phyloP scores from a whole-genome alignment of 2,329 filamentous ascomycete species.

The Rutstroemia sp. region DNA sequence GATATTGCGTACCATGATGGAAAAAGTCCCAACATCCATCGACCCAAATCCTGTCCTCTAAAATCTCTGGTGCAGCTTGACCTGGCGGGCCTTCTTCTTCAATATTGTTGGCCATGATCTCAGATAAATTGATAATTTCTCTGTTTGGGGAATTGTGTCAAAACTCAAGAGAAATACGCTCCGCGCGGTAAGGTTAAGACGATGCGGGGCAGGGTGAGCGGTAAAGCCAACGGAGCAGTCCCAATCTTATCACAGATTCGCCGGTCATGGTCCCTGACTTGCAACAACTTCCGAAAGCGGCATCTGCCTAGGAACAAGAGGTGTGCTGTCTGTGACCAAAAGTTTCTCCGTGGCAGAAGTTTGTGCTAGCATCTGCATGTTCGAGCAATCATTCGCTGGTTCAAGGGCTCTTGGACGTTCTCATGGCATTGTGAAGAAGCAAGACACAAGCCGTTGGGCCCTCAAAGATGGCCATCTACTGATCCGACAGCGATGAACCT shows the following conservation, averaged over 20 bases:
- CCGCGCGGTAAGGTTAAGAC: not conserved
- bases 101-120: constrained; percentile 9
- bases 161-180: not conserved
- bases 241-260: not conserved
- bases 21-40: constrained; percentile 99
- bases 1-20: constrained; percentile 67
- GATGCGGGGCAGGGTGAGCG: not conserved
- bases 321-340: not conserved
- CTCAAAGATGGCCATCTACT: too few relatives aligned
- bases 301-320: not conserved
- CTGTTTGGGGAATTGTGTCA: not conserved
- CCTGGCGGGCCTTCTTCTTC: constrained; percentile 23
- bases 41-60: constrained; percentile 81
- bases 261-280: not conserved
- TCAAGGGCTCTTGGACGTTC: not conserved
- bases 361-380: constrained; percentile 1
- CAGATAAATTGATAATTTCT: not conserved
- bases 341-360: not conserved
- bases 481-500: too few relatives aligned
- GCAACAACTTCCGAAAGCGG: not conserved
- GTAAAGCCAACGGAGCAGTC: not conserved
- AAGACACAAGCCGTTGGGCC: too few relatives aligned
- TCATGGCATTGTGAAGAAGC: not conserved
- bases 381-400: constrained; percentile 1
- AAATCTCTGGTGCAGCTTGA: constrained; percentile 26